These are phyloP conservation scores for Limonium bicolor DNA, from an alignment of 148 eudicot genomes.

Conservation along the genomic window DNA sequence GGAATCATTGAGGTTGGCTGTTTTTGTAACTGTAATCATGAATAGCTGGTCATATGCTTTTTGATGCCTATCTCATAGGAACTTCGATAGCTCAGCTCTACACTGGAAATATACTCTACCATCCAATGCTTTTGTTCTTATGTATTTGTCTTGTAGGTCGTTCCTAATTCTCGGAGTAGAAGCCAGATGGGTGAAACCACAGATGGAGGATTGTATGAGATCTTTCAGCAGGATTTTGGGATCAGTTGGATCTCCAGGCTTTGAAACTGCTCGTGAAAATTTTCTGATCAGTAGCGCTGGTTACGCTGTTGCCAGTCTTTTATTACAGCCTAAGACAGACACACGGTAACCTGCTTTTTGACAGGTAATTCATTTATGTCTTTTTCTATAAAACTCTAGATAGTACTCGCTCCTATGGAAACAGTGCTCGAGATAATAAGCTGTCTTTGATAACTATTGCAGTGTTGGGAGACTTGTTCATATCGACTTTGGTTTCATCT, in stretches of 20 bases:
- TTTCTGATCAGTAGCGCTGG: slow-evolving; percentile 98
- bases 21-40: no score
- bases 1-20: slow-evolving; percentile 93
- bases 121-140: no score
- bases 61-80: no score
- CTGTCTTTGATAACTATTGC: no score
- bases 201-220: slow-evolving; percentile 97
- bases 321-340: slow-evolving; percentile 99
- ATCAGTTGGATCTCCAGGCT: slow-evolving; percentile 77
- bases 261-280: slow-evolving; percentile 93
- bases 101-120: no score
- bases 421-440: no score
- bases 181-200: slow-evolving; percentile 99
- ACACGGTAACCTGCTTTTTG: slow-evolving; percentile 95
- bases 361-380: slow-evolving; percentile 37
- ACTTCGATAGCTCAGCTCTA: no score
- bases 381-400: not conserved
- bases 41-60: no score
- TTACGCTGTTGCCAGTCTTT: slow-evolving; percentile 95
- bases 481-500: slow-evolving; percentile 93
- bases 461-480: slow-evolving; percentile 95
- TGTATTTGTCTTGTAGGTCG: slow-evolving; percentile 60
- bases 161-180: slow-evolving; percentile 91
- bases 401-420: no score
- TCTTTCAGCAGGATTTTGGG: slow-evolving; percentile 97